Evolutionary conservation across 768 basidiomycete genomes (phyloP).

Genomic region (Leucosporidium yakuticum): DNA sequence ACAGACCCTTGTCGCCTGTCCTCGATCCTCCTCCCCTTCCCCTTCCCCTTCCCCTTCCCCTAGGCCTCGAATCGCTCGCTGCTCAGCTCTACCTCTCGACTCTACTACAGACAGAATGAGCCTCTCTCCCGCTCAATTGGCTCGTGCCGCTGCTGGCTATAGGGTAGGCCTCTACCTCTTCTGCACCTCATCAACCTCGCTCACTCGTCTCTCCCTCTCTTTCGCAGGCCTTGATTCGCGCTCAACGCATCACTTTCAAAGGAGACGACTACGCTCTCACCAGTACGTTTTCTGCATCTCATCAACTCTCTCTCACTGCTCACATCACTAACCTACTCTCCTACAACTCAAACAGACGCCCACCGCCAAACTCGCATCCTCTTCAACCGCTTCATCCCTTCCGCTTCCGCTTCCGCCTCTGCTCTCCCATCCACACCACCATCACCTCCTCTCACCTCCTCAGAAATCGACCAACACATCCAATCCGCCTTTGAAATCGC

Average conservation of each 20-base stretch:
- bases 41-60: too few relatives aligned
- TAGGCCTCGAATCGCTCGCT: too few relatives aligned
- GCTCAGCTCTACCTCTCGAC: too few relatives aligned
- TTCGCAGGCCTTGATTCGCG: conserved; percentile 24
- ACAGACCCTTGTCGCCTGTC: too few relatives aligned
- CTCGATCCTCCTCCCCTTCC: too few relatives aligned
- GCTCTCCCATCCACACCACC: neutral
- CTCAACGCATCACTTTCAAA: conserved; percentile 32
- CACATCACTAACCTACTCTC: neutral
- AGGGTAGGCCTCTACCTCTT: conserved; percentile 7
- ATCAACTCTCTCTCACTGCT: neutral
- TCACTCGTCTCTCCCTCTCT: neutral
- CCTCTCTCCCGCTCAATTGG: conserved; percentile 18
- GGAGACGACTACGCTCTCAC: conserved; percentile 24
- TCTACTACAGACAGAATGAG: neutral
- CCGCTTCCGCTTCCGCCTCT: conserved; percentile 15
- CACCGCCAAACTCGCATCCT: conserved; percentile 32
- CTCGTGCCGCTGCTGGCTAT: conserved; percentile 29
- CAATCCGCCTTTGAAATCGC: conserved; percentile 67
- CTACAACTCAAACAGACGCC: conserved; percentile 2
- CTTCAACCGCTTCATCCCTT: conserved; percentile 33
- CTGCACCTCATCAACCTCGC: neutral
- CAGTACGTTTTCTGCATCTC: conserved; percentile 5
- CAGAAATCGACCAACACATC: conserved; percentile 49
- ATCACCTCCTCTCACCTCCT: neutral